A percentile compares a stretch with the other conserved stretches of the same genome.
Evolutionary conservation across 768 basidiomycete species (phyloP).

Genomic region (Cubamyces lactineus): DNA sequence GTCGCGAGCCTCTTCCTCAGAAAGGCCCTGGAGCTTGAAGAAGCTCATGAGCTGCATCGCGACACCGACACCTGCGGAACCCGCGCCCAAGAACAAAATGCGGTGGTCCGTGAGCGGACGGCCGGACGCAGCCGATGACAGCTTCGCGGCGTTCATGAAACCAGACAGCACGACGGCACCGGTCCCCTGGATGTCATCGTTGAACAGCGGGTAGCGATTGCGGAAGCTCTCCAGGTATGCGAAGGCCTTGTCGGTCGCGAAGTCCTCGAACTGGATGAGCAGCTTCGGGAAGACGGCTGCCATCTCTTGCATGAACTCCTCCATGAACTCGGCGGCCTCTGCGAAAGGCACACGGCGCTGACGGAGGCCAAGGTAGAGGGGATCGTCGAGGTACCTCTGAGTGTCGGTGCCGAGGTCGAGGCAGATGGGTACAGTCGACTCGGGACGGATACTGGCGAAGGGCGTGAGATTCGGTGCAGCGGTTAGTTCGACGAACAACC

Average conservation of each 20-base stretch:
- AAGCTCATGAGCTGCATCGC: slow-evolving; percentile 88
- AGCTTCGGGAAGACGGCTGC: slow-evolving; percentile 72
- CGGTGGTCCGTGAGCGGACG: slow-evolving; percentile 70
- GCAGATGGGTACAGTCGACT: slow-evolving; percentile 80
- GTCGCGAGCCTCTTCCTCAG: slow-evolving; percentile 73
- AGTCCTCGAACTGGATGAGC: slow-evolving; percentile 92
- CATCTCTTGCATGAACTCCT: slow-evolving; percentile 91
- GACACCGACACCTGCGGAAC: slow-evolving; percentile 91
- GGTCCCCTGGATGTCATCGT: slow-evolving; percentile 90
- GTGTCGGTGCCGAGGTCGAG: slow-evolving; percentile 93
- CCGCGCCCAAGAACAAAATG: slow-evolving; percentile 92
- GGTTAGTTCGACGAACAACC: slow-evolving; percentile 26
- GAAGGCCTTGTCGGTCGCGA: slow-evolving; percentile 91
- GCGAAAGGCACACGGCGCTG: slow-evolving; percentile 64
- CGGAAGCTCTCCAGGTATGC: slow-evolving; percentile 79
- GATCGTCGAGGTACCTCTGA: slow-evolving; percentile 76
- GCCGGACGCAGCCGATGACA: slow-evolving; percentile 73
- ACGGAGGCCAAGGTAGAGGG: slow-evolving; percentile 86
- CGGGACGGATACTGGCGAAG: slow-evolving; percentile 63
- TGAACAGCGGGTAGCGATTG: slow-evolving; percentile 77
- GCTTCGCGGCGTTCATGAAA: slow-evolving; percentile 83
- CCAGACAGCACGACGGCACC: slow-evolving; percentile 92
- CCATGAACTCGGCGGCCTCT: slow-evolving; percentile 84
- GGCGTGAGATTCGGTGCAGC: not conserved
- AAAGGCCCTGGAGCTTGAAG: slow-evolving; percentile 80